Conservation (phyloP, 2,329 filamentous ascomycete genomes). For the Trichoderma sp. region DNA sequence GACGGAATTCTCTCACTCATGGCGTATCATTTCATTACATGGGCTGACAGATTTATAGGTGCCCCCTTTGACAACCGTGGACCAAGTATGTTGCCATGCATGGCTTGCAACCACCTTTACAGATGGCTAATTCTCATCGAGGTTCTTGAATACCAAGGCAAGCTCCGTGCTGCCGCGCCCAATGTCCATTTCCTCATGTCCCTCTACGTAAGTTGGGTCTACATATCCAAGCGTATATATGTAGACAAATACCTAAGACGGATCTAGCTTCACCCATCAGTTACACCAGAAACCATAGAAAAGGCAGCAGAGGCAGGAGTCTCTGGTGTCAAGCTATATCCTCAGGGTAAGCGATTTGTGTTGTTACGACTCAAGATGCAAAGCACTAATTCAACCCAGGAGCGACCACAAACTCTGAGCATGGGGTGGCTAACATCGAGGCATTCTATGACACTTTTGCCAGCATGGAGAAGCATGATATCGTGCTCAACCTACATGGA, state of each 20-base stretch:
- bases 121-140: slow-evolving; percentile 30
- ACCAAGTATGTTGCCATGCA: slow-evolving; percentile 27
- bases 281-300: slow-evolving; percentile 67
- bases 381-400: slow-evolving; percentile 35
- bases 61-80: slow-evolving; percentile 61
- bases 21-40: background rate
- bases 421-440: slow-evolving; percentile 68
- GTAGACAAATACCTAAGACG: slow-evolving; percentile 1
- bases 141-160: slow-evolving; percentile 64
- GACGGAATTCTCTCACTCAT: background rate
- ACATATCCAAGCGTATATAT: background rate
- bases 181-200: slow-evolving; percentile 72
- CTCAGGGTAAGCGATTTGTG: slow-evolving; percentile 38
- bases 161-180: slow-evolving; percentile 58
- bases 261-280: slow-evolving; percentile 52
- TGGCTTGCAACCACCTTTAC: background rate
- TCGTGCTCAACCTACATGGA: slow-evolving; percentile 87
- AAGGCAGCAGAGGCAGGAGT: slow-evolving; percentile 73
- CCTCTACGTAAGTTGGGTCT: slow-evolving; percentile 50
- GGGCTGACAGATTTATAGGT: slow-evolving; percentile 21
- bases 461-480: slow-evolving; percentile 80
- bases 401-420: slow-evolving; percentile 64
- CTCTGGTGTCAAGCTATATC: slow-evolving; percentile 69
- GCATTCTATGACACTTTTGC: slow-evolving; percentile 76
- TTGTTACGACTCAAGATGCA: background rate